Evolutionary conservation across 768 basidiomycete species (phyloP), one percentile per base, ranked within the genome.

Genomic region (Hebeloma cylindrosporum): DNA sequence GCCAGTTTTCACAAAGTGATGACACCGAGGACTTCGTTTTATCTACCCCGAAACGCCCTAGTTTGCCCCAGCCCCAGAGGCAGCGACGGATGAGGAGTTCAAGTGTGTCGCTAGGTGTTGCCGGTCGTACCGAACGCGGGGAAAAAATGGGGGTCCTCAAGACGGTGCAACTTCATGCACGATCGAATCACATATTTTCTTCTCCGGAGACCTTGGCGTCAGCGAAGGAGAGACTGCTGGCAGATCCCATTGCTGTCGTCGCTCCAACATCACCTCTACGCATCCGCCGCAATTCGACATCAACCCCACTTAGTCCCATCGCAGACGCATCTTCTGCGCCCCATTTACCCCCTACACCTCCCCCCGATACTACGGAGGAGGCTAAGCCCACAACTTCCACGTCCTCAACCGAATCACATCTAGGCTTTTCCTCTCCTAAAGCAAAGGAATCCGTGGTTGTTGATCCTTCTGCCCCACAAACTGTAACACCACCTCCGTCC

Each of bases 21-120:
- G 87, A 88, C 17, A 61, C 57, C 16, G 80, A 86, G 0, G 85
- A 88, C 0, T 43, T 63, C n/a, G n/a, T n/a, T n/a, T n/a, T n/a
- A n/a, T n/a, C n/a, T 18, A 50, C 61, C 7, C 40, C 59, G 1
- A 60, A 64, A 35, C 63, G 69, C 25, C 60, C 66, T 1, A 47
- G 63, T 17, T 42, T 63, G 17, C 37, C 51, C 22, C 31, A 66
- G 3, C 56, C 63, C 22, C 51, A 57, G 16, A 70, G 66, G 50
- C 45, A 64, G 30, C 53, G 67, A 16, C 78, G 78, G 29, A 64
- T 70, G 6, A 77, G 85, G 16, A 84, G 83, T 43, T 78, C 75
- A 51, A 86, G 83, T 54, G 66, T 86, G 2, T 79, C 81, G 1
- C 60, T 79, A 46, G 67, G 73, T 5, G 52, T 64, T 6, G 65